Conservation (phyloP, 352 stramenopile species). For the Globisporangium uncinulatum region DNA sequence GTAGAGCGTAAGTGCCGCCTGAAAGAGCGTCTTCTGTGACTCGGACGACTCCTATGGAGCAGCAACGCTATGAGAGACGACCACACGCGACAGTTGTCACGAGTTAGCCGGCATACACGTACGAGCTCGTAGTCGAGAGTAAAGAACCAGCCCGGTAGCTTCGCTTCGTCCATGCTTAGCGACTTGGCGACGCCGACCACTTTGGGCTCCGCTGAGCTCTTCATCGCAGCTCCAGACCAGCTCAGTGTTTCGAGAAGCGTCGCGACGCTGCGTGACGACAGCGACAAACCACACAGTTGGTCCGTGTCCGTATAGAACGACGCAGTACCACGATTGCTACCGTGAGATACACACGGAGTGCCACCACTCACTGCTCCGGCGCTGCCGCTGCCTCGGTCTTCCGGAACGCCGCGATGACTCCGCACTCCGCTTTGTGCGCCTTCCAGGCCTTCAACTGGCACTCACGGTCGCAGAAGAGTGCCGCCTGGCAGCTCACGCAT, state of each 20-base stretch:
- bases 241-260: constrained; percentile 34
- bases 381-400: constrained; percentile 10
- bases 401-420: constrained; percentile 48
- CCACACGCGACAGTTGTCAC: background rate
- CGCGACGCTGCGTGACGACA: constrained; percentile 19
- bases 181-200: constrained; percentile 47
- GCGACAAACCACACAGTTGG: background rate
- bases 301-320: no score
- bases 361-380: background rate
- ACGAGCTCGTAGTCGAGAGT: constrained; percentile 47
- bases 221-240: constrained; percentile 26
- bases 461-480: constrained; percentile 57
- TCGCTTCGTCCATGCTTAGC: constrained; percentile 31
- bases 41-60: constrained; percentile 31
- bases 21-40: constrained; percentile 38
- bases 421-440: constrained; percentile 54
- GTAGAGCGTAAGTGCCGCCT: constrained; percentile 49
- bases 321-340: no score
- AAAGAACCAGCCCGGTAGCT: constrained; percentile 69
- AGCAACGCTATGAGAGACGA: background rate
- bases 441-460: constrained; percentile 59
- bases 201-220: constrained; percentile 30
- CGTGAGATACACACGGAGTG: no score
- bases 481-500: constrained; percentile 49
- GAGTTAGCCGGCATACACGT: constrained; percentile 1